Conservation (phyloP, 2,329 filamentous ascomycete genomes). For the Pyrenophora tritici-repentis region DNA sequence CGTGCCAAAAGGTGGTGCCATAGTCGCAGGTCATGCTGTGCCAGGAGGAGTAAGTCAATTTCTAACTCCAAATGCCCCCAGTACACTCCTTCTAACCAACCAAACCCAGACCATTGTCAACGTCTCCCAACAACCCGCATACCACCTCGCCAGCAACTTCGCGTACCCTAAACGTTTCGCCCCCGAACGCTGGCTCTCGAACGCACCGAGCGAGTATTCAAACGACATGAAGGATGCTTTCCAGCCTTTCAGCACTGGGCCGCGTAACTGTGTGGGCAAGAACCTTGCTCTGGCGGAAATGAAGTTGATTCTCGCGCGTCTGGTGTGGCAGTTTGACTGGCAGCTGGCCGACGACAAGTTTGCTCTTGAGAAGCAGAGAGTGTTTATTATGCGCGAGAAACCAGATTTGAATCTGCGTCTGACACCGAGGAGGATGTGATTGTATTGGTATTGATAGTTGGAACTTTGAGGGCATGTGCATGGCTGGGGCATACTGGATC, state of each 20-base stretch:
- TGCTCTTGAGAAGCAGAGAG: background rate
- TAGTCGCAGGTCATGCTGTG: conserved; percentile 18
- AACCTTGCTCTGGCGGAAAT: conserved; percentile 47
- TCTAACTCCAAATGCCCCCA: no score
- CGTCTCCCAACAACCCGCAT: conserved; percentile 22
- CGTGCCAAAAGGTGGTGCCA: conserved; percentile 13
- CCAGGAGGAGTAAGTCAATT: conserved; percentile 17
- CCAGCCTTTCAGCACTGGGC: conserved; percentile 28
- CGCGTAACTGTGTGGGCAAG: conserved; percentile 22
- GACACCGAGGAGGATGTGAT: background rate
- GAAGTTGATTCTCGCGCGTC: conserved; percentile 44
- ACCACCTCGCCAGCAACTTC: conserved; percentile 27
- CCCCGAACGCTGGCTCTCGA: conserved; percentile 32
- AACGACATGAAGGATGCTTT: conserved; percentile 36
- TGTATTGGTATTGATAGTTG: background rate
- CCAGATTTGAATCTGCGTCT: background rate
- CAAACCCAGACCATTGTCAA: conserved; percentile 12
- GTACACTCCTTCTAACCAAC: background rate
- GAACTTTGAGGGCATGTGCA: no score
- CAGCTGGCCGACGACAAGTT: conserved; percentile 1
- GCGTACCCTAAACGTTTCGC: conserved; percentile 21
- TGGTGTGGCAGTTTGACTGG: conserved; percentile 49
- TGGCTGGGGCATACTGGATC: background rate
- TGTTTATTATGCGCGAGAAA: background rate
- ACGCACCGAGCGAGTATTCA: conserved; percentile 16